phyloP scores from a whole-genome alignment of 2,329 filamentous ascomycete genomes.

The Fusarium longipes region DNA sequence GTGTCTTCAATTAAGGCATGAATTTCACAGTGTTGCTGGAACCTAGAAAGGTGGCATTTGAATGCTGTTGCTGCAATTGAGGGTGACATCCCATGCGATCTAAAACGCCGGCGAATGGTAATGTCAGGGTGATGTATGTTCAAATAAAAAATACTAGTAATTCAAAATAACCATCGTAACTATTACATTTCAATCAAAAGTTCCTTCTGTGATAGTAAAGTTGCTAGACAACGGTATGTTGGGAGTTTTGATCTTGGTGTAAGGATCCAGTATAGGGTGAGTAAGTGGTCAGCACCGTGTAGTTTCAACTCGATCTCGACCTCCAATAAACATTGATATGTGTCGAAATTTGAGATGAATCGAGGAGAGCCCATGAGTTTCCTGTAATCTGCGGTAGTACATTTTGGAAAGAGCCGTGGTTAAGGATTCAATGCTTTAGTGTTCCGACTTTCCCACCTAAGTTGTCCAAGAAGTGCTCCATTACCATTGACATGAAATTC shows the following conservation, averaged over 20 bases:
- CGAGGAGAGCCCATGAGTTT: not conserved
- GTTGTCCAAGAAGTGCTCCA: no score
- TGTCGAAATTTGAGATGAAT: not conserved
- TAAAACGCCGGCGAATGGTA: not conserved
- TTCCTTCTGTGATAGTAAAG: not conserved
- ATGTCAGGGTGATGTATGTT: not conserved
- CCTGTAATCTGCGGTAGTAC: not conserved
- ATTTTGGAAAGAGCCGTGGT: no score
- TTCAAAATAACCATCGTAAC: not conserved
- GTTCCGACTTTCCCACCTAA: no score
- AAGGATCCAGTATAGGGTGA: constrained; percentile 1
- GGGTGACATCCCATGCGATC: not conserved
- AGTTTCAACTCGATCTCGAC: not conserved
- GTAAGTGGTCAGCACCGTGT: not conserved
- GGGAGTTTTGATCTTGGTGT: not conserved
- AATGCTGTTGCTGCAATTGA: not conserved
- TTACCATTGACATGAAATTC: no score
- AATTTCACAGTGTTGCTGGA: not conserved
- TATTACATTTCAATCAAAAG: not conserved
- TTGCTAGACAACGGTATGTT: not conserved
- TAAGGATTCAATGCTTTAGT: no score
- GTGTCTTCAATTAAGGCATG: not conserved
- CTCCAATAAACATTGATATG: not conserved
- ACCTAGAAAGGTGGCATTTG: not conserved
- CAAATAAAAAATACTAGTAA: not conserved